These are phyloP conservation scores for Raffaelea albimanens DNA, from an alignment of 2,329 filamentous ascomycete genomes.

Conservation along the genomic window DNA sequence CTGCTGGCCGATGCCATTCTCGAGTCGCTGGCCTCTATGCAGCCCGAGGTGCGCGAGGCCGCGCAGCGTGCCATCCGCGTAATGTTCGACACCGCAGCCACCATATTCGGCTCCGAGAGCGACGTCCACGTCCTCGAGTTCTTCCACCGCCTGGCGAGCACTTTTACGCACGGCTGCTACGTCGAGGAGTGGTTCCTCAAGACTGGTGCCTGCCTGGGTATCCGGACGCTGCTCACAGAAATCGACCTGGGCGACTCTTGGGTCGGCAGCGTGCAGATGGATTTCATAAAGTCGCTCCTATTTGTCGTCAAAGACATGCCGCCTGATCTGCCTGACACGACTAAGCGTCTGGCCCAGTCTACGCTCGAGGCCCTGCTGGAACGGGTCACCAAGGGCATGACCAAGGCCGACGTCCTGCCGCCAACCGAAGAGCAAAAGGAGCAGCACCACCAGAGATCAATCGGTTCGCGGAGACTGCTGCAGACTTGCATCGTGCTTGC, in stretches of 20 bases:
- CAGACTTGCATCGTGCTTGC: slow-evolving; percentile 79
- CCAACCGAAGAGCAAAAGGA: background rate
- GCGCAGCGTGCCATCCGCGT: slow-evolving; percentile 70
- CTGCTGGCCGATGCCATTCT: slow-evolving; percentile 83
- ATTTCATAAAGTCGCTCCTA: slow-evolving; percentile 84
- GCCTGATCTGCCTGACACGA: slow-evolving; percentile 82
- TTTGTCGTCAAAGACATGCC: slow-evolving; percentile 99
- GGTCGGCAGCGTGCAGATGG: slow-evolving; percentile 72
- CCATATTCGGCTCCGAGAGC: slow-evolving; percentile 67
- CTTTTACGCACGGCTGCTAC: slow-evolving; percentile 90
- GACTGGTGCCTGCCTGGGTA: slow-evolving; percentile 82
- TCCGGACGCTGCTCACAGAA: slow-evolving; percentile 77
- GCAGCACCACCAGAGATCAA: slow-evolving; percentile 41
- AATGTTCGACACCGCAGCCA: slow-evolving; percentile 65
- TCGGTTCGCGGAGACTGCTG: slow-evolving; percentile 28
- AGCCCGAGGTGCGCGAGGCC: slow-evolving; percentile 68
- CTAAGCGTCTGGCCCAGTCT: slow-evolving; percentile 70
- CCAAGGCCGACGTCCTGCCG: slow-evolving; percentile 57
- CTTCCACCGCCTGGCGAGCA: slow-evolving; percentile 72
- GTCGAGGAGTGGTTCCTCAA: slow-evolving; percentile 99
- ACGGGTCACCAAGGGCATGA: slow-evolving; percentile 67
- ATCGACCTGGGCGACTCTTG: slow-evolving; percentile 76
- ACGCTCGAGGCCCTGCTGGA: slow-evolving; percentile 73
- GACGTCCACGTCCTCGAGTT: slow-evolving; percentile 70
- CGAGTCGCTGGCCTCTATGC: slow-evolving; percentile 81